Base-by-base conservation (phyloP, 1,284 basidiomycete species). In the Omphalotus olearius region DNA sequence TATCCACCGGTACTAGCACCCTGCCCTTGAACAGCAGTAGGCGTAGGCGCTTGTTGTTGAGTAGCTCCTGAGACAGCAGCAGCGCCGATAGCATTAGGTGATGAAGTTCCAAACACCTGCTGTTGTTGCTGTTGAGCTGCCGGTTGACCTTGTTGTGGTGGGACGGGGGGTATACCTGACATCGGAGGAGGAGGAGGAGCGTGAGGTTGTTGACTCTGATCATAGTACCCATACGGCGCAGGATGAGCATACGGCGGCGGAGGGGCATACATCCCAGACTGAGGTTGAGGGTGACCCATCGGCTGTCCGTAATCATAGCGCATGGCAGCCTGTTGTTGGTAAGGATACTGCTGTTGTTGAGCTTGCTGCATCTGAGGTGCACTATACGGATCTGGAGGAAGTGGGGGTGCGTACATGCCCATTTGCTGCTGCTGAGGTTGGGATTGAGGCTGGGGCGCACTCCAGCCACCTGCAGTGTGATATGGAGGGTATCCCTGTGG, bases 361-460 rank as follows among this genome's bases (percentile, higher is more conserved):
- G 42, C 11, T 37, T 45, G 42, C 20, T 52, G 47, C 44, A 45
- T 38, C 39, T 46, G 49, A 33, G 11, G 51, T 5, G 18, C 30
- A 33, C 17, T 14, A 33, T 54, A 45, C 13, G 41, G 47, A 33
- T 18, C 41, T 13, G 47, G 42, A 28, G 30, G 33, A 13, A 33
- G 7, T 2, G 30, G 30, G 6, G 47, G 47, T 11, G 17, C 25
- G 20, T 46, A 44, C 18, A 37, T 45, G 10, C 26, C 47, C 36
- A 45, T 38, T 23, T 44, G 42, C 17, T 54, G 62, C 38, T 65
- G 71, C 14, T 66, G 69, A n/a, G 59, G 67, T 13, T 66, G 62
- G 16, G 67, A 64, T 20, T 45, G 47, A 2, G 30, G 51, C 20
- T 48, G 53, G 10, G 52, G 56, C 6, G 53, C 53, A 13, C 53